Conservation (phyloP, 2,329 filamentous ascomycete species). For the Alternaria arborescens region DNA sequence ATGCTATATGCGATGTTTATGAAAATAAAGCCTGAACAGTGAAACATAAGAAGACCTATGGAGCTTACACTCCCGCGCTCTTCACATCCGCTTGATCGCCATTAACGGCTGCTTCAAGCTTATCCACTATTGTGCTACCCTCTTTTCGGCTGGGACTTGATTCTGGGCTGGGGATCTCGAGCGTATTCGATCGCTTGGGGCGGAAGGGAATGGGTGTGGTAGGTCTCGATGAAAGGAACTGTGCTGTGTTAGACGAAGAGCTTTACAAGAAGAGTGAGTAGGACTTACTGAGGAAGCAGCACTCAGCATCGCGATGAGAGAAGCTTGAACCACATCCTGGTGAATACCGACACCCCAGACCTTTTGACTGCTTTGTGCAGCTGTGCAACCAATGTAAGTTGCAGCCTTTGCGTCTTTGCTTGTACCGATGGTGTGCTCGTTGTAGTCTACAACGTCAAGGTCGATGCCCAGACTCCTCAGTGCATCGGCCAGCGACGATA, state of each 20-base stretch:
- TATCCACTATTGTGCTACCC: slow-evolving; percentile 35
- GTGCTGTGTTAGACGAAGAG: slow-evolving; percentile 14
- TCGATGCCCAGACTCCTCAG: slow-evolving; percentile 81
- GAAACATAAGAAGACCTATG: background rate
- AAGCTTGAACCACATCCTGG: slow-evolving; percentile 90
- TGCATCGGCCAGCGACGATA: slow-evolving; percentile 86
- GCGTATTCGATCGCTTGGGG: slow-evolving; percentile 63
- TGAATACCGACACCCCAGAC: slow-evolving; percentile 94
- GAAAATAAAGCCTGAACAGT: background rate
- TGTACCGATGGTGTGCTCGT: slow-evolving; percentile 89
- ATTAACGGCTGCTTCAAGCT: slow-evolving; percentile 41
- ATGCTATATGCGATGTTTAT: background rate
- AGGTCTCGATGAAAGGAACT: slow-evolving; percentile 78
- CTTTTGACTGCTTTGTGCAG: slow-evolving; percentile 70
- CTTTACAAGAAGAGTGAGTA: background rate
- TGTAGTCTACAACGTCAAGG: slow-evolving; percentile 92
- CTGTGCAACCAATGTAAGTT: slow-evolving; percentile 89
- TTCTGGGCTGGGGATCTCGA: slow-evolving; percentile 43
- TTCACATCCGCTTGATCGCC: slow-evolving; percentile 32
- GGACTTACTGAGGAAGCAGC: slow-evolving; percentile 82
- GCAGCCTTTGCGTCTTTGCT: slow-evolving; percentile 90
- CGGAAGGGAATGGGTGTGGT: slow-evolving; percentile 73
- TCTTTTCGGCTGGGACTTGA: slow-evolving; percentile 29
- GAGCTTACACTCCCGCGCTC: slow-evolving; percentile 26
- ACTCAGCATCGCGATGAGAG: slow-evolving; percentile 82